phyloP scores from a whole-genome alignment of 2,329 filamentous ascomycete species.

The Cladophialophora chaetospira region DNA sequence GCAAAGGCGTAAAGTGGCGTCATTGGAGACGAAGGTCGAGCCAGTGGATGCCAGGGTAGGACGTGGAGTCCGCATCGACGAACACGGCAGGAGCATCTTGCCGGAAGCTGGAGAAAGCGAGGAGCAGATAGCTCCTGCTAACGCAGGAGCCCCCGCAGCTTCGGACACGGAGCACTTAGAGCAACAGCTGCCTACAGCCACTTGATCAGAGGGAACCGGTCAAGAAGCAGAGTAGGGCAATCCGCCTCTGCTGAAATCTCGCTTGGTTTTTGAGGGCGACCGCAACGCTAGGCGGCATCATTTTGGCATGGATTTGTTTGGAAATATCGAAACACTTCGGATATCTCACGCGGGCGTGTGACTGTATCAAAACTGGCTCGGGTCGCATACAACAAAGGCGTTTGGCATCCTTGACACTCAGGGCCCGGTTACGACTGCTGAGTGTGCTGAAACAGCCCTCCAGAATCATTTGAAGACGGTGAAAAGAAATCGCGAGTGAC shows the following conservation, averaged over 20 bases:
- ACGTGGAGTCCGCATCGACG: constrained; percentile 16
- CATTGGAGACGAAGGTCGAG: neutral
- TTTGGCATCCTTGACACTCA: neutral
- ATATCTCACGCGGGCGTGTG: neutral
- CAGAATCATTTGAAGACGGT: no score
- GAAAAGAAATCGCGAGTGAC: no score
- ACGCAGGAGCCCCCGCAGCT: neutral
- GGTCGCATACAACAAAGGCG: neutral
- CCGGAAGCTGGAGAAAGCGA: neutral
- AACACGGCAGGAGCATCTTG: constrained; percentile 11
- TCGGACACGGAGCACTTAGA: neutral
- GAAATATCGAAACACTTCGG: neutral
- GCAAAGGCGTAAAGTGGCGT: constrained; percentile 44
- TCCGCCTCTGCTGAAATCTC: no score
- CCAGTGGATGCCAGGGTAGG: constrained; percentile 6
- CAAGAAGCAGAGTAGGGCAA: no score
- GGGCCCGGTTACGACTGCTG: no score
- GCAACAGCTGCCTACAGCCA: neutral
- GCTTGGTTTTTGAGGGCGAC: neutral
- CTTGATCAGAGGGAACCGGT: neutral
- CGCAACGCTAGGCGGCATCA: neutral
- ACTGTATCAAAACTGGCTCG: neutral
- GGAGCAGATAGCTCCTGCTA: neutral
- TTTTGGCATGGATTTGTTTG: neutral
- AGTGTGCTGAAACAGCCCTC: no score